Conservation (phyloP, 2,329 filamentous ascomycete species). For the Botryosphaeria agaves region DNA sequence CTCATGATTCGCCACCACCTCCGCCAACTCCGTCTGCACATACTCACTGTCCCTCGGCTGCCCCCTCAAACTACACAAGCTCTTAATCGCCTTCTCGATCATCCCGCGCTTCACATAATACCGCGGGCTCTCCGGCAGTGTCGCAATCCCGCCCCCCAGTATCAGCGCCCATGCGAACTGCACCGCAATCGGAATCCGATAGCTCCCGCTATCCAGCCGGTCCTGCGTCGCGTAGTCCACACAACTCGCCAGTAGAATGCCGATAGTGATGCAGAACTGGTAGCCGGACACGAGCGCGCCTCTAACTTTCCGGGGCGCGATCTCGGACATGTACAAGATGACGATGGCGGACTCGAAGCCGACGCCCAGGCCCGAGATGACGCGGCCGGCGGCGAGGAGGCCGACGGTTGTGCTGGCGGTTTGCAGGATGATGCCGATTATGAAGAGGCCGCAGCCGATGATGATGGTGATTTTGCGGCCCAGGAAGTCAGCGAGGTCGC, state of each 20-base stretch:
- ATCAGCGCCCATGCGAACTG: constrained; percentile 72
- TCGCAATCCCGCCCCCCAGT: constrained; percentile 50
- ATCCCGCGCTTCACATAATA: constrained; percentile 69
- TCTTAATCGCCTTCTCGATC: constrained; percentile 43
- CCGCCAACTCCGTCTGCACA: constrained; percentile 62
- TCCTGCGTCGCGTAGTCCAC: constrained; percentile 56
- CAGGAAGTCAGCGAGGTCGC: constrained; percentile 58
- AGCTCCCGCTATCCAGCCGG: constrained; percentile 44
- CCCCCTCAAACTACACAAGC: constrained; percentile 53
- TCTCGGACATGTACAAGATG: constrained; percentile 79
- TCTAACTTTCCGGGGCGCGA: constrained; percentile 53
- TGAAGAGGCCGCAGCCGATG: constrained; percentile 53
- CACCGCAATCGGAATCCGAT: constrained; percentile 65
- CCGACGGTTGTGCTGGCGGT: constrained; percentile 37
- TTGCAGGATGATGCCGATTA: constrained; percentile 50
- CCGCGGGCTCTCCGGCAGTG: constrained; percentile 73
- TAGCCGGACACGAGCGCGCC: constrained; percentile 68
- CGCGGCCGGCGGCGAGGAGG: constrained; percentile 53
- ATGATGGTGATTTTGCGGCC: constrained; percentile 60
- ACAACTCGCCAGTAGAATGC: constrained; percentile 54
- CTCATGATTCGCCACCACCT: constrained; percentile 80
- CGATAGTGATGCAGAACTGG: constrained; percentile 70
- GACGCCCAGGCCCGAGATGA: constrained; percentile 61
- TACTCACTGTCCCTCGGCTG: constrained; percentile 56
- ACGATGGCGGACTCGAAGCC: constrained; percentile 68